A percentile compares a stretch with the other conserved stretches of the same genome.
phyloP scores from a whole-genome alignment of 140 eudicot genomes.

The Erigeron philadelphicus region DNA sequence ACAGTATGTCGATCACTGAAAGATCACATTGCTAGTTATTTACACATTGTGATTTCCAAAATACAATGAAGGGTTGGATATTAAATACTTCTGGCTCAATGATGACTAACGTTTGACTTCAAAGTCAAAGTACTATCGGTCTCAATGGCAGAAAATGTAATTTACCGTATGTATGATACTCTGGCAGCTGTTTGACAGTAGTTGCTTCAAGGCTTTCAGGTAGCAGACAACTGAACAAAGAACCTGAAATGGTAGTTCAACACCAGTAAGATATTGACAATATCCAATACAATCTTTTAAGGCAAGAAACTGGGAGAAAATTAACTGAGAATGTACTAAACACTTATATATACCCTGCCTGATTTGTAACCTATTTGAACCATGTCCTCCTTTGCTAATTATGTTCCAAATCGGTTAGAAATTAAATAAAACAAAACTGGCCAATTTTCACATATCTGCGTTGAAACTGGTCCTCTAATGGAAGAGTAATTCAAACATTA shows the following conservation, averaged over 20 bases:
- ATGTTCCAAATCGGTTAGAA: too few species aligned
- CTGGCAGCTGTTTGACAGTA: slow-evolving; percentile 60
- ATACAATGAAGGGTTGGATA: not conserved
- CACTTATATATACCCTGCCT: not conserved
- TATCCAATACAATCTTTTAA: not conserved
- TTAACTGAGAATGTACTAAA: not conserved
- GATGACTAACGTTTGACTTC: not conserved
- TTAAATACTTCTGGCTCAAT: not conserved
- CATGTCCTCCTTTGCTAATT: too few species aligned
- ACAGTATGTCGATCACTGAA: not conserved
- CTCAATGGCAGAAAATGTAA: too few species aligned
- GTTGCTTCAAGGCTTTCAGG: slow-evolving; percentile 81
- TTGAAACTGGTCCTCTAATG: not conserved
- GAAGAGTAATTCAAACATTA: too few species aligned
- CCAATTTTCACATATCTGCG: not conserved
- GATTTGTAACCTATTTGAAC: not conserved
- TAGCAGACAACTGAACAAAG: slow-evolving; percentile 69
- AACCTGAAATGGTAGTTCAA: slow-evolving; percentile 41
- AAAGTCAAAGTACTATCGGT: not conserved
- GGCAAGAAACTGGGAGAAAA: not conserved
- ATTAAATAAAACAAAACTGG: not conserved
- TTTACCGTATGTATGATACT: slow-evolving; percentile 60
- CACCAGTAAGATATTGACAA: slow-evolving; percentile 6
- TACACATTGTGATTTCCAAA: not conserved
- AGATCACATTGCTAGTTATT: not conserved